Conservation (phyloP, 1,284 basidiomycete species). For the Neolentinus lepideus region DNA sequence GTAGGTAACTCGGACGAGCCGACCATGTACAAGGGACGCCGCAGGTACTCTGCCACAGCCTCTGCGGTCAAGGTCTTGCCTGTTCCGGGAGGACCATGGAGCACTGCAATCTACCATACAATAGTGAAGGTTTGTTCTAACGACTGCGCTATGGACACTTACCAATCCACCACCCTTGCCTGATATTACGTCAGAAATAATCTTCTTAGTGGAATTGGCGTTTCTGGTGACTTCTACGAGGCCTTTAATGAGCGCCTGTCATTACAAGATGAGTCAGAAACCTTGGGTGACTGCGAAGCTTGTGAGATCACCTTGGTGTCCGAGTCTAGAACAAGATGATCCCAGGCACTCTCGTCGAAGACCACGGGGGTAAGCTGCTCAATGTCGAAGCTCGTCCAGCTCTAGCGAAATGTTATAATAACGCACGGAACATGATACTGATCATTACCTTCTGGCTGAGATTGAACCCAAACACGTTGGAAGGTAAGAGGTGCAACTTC, state of each 20-base stretch:
- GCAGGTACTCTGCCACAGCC: conserved; percentile 54
- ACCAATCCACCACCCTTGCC: conserved; percentile 16
- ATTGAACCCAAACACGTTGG: conserved; percentile 11
- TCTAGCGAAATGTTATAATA: background rate
- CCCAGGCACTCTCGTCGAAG: conserved; percentile 15
- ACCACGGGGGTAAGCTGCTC: conserved; percentile 5
- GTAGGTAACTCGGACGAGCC: conserved; percentile 38
- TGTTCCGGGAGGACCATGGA: conserved; percentile 47
- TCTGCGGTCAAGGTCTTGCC: conserved; percentile 47
- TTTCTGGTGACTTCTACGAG: conserved; percentile 12
- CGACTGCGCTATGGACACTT: background rate
- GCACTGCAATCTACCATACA: background rate
- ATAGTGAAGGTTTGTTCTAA: background rate
- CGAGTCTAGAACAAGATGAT: conserved; percentile 13
- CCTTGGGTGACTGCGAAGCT: background rate
- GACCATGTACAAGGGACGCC: conserved; percentile 49
- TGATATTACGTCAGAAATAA: conserved; percentile 13
- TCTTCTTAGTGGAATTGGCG: conserved; percentile 7
- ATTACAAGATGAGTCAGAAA: background rate
- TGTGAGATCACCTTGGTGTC: conserved; percentile 10
- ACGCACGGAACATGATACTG: background rate
- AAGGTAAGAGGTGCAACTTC: conserved; percentile 9
- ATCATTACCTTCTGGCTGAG: conserved; percentile 1
- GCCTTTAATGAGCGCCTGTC: conserved; percentile 10
- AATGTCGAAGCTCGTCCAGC: conserved; percentile 8